Conservation (phyloP, 2,329 filamentous ascomycete species). For the Botrytis aclada region DNA sequence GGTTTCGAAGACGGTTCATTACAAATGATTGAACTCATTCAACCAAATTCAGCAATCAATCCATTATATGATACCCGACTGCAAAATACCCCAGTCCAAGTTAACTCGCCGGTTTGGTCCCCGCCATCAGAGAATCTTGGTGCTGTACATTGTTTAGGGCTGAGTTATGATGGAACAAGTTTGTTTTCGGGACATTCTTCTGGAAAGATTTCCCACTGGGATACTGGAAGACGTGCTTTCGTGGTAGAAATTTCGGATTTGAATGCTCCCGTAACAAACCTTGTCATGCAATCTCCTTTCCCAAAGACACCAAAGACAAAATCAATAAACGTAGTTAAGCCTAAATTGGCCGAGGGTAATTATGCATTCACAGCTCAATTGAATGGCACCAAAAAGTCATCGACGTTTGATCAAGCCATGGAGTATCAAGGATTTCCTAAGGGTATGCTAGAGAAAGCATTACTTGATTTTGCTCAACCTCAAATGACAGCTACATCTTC, state of each 20-base stretch:
- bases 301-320: slow-evolving; percentile 47
- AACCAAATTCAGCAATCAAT: slow-evolving; percentile 43
- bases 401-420: slow-evolving; percentile 27
- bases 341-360: slow-evolving; percentile 62
- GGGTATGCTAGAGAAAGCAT: slow-evolving; percentile 49
- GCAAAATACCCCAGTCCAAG: slow-evolving; percentile 56
- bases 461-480: slow-evolving; percentile 44
- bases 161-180: slow-evolving; percentile 79
- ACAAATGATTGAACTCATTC: slow-evolving; percentile 72
- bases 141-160: slow-evolving; percentile 61
- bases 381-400: slow-evolving; percentile 36
- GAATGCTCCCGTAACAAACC: slow-evolving; percentile 78
- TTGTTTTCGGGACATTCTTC: slow-evolving; percentile 78
- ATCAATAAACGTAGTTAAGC: slow-evolving; percentile 69
- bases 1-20: slow-evolving; percentile 78
- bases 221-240: slow-evolving; percentile 48
- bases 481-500: background rate
- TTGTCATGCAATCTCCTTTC: slow-evolving; percentile 67
- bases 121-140: slow-evolving; percentile 46
- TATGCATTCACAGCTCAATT: slow-evolving; percentile 67
- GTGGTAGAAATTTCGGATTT: slow-evolving; percentile 44
- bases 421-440: slow-evolving; percentile 30
- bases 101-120: slow-evolving; percentile 49
- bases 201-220: slow-evolving; percentile 79
- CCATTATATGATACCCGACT: slow-evolving; percentile 45